Conservation (phyloP, 2,329 filamentous ascomycete species). For the Hirsutella thompsonii region DNA sequence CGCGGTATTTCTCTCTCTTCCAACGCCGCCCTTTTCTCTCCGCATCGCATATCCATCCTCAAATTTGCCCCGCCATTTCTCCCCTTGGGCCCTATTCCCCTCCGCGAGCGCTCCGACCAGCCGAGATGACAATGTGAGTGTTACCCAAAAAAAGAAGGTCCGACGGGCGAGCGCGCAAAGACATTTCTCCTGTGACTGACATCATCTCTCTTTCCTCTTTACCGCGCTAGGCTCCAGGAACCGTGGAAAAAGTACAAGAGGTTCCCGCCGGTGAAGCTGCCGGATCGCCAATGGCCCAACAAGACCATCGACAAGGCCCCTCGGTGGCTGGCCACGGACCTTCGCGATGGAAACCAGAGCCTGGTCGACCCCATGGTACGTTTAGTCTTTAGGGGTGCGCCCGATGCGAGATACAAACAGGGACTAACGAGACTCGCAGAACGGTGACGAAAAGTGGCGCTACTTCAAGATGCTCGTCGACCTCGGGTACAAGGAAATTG, state of each 20-base stretch:
- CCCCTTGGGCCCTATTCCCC: background rate
- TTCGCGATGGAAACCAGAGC: slow-evolving; percentile 85
- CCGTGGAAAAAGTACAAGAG: slow-evolving; percentile 65
- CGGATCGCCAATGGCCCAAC: slow-evolving; percentile 70
- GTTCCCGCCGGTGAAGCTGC: slow-evolving; percentile 46
- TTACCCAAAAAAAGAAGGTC: background rate
- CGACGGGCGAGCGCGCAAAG: background rate
- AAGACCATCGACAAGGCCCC: slow-evolving; percentile 75
- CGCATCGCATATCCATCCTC: background rate
- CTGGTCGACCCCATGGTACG: slow-evolving; percentile 81
- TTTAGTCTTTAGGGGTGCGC: background rate
- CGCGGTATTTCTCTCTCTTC: background rate
- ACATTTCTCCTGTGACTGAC: background rate
- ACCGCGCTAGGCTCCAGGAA: slow-evolving; percentile 49
- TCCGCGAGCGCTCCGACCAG: background rate
- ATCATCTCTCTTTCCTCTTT: too few species aligned
- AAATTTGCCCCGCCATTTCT: slow-evolving; percentile 2
- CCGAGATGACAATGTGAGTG: slow-evolving; percentile 8
- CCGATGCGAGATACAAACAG: background rate
- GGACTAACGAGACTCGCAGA: slow-evolving; percentile 35
- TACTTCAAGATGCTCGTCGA: slow-evolving; percentile 93
- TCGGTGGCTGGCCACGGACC: slow-evolving; percentile 77
- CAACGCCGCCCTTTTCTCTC: background rate
- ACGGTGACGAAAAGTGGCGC: slow-evolving; percentile 84
- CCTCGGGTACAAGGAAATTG: slow-evolving; percentile 94